Evolutionary conservation across 805 yeast genomes (phyloP), one percentile per base, ranked within the genome.

Genomic region (Brettanomyces bruxellensis): DNA sequence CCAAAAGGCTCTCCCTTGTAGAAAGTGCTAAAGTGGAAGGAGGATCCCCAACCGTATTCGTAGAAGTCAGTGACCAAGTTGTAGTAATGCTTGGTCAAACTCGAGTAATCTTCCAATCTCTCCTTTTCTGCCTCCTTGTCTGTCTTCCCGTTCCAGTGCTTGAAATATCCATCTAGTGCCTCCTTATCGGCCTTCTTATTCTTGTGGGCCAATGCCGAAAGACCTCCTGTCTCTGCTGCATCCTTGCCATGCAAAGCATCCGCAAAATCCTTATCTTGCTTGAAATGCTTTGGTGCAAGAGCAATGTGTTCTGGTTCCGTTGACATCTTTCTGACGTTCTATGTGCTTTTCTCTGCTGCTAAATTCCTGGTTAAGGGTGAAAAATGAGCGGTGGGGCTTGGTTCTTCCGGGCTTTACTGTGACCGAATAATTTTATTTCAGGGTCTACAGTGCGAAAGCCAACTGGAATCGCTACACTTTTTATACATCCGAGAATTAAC

Each of bases 31-130:
- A 93, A 93, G 68, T 93, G 99, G 87, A 93, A 93, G 13, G 96
- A 87, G 14, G 96, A 77, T 54, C 99, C 99, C 99, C 99, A 93
- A 44, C 99, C 99, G 68, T 93, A 91, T 71, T 93, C 99, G 75
- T 93, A 93, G 61, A 93, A 93, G 69, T 91, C 99, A 28, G 99
- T 93, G 44, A 87, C 97, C 63, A 91, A 80, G 71, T 93, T 93
- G 74, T 91, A 91, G 75, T 91, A 91, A 64, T 93, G 95, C 66
- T 86, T 90, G 46, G 99, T 93, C 57, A 89, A 77, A 54, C 83
- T 82, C 48, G 95, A 86, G 71, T 91, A 91, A 67, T 90, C 96
- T 38, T 75, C 78, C 50, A 89, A 71, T 68, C 99, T 76, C 18
- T 66, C 62, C 44, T 77, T 70, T 70, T 89, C 85, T 61, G 93